These are phyloP conservation scores for Pythium phragmitis DNA, from an alignment of 352 stramenopile species.

Conservation along the genomic window DNA sequence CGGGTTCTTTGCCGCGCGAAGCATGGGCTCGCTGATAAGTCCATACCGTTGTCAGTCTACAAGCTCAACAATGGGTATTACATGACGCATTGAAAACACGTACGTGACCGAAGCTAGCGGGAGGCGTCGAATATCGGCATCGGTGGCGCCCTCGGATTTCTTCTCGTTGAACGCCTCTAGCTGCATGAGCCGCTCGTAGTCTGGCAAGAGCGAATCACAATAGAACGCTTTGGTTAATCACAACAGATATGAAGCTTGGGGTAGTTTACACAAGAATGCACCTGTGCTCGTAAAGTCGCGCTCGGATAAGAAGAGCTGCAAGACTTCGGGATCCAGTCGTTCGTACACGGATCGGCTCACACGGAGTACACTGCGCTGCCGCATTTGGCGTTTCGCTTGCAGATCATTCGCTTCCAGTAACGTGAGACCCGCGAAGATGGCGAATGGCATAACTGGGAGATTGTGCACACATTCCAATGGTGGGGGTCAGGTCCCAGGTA, in stretches of 20 bases:
- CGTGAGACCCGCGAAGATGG: conserved; percentile 54
- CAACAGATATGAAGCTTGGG: not conserved
- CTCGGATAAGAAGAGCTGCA: conserved; percentile 63
- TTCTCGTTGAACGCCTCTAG: conserved; percentile 63
- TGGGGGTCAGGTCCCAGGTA: not conserved
- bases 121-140: conserved; percentile 58
- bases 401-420: conserved; percentile 37
- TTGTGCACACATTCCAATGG: not conserved
- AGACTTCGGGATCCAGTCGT: conserved; percentile 56
- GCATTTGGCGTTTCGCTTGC: conserved; percentile 30
- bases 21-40: conserved; percentile 53
- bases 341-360: conserved; percentile 69
- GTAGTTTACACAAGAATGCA: conserved; percentile 8
- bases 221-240: not conserved
- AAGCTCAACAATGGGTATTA: not conserved
- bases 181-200: conserved; percentile 72
- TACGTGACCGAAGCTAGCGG: conserved; percentile 64
- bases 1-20: conserved; percentile 45
- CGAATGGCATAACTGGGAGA: conserved; percentile 43
- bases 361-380: conserved; percentile 39
- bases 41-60: conserved; percentile 2
- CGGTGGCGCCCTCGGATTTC: conserved; percentile 45
- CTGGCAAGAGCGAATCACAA: conserved; percentile 36
- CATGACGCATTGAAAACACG: conserved; percentile 26
- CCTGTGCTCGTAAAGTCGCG: conserved; percentile 69